Evolutionary conservation across 495 filamentous ascomycete species (phyloP).

Genomic region (Daldinia loculata): DNA sequence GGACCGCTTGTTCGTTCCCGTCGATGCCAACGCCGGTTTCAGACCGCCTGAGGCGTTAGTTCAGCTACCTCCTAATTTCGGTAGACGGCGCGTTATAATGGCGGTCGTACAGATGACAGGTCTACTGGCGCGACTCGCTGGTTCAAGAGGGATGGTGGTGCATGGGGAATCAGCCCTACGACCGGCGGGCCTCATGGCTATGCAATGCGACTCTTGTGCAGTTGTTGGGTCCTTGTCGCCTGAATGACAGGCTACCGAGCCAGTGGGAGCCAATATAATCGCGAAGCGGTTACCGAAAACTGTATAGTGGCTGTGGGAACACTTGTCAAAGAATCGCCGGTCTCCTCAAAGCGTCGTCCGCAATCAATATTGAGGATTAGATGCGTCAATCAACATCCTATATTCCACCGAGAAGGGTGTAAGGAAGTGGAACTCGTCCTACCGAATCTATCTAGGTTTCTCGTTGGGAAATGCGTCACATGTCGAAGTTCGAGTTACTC

Average conservation of each 20-base stretch:
- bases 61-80: slow-evolving; percentile 9
- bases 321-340: background rate
- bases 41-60: background rate
- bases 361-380: slow-evolving; percentile 3
- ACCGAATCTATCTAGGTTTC: slow-evolving; percentile 19
- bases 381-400: slow-evolving; percentile 21
- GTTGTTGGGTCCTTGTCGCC: slow-evolving; percentile 14
- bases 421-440: slow-evolving; percentile 19
- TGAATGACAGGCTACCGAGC: slow-evolving; percentile 27
- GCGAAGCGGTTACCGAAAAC: slow-evolving; percentile 21
- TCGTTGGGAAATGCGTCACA: slow-evolving; percentile 19
- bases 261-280: slow-evolving; percentile 23
- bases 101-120: slow-evolving; percentile 6
- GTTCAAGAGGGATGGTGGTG: background rate
- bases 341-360: background rate
- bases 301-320: slow-evolving; percentile 12
- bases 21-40: background rate
- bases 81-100: slow-evolving; percentile 7
- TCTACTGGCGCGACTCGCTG: slow-evolving; percentile 3
- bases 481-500: slow-evolving; percentile 16
- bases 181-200: slow-evolving; percentile 10
- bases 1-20: background rate
- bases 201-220: slow-evolving; percentile 21
- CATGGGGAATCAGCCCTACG: slow-evolving; percentile 32
- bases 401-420: slow-evolving; percentile 20